These are phyloP conservation scores for Actinomortierella ambigua DNA, from an alignment of 371 early-diverging fungal genomes.

Conservation along the genomic window DNA sequence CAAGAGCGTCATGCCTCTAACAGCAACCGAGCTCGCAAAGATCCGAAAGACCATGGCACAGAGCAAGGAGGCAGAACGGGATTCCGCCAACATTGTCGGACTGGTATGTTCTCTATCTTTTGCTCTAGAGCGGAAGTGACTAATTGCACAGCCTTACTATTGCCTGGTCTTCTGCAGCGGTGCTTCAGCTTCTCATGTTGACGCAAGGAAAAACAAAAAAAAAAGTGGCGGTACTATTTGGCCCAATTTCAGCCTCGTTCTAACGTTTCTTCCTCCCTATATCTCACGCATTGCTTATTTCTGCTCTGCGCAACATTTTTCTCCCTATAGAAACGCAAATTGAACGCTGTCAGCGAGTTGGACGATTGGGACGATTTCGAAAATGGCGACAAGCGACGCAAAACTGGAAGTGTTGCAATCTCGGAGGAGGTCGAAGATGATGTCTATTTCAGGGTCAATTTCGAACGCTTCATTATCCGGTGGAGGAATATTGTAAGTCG, in stretches of 20 bases:
- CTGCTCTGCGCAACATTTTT: not conserved
- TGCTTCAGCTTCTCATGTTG: no score
- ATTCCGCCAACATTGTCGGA: conserved; percentile 57
- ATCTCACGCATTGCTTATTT: not conserved
- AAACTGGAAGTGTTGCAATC: conserved; percentile 24
- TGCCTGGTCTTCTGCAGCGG: not conserved
- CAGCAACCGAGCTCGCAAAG: conserved; percentile 66
- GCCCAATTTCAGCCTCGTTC: no score
- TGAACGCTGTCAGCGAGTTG: conserved; percentile 30
- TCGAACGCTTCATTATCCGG: conserved; percentile 75
- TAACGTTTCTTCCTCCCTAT: no score
- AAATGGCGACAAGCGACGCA: conserved; percentile 30
- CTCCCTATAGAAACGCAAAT: conserved; percentile 57
- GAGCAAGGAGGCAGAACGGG: conserved; percentile 60
- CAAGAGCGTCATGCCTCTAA: conserved; percentile 58
- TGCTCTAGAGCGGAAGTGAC: not conserved
- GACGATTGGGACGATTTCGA: conserved; percentile 11
- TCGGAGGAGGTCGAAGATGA: conserved; percentile 56
- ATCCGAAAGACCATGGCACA: conserved; percentile 58
- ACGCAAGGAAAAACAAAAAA: no score
- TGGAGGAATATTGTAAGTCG: conserved; percentile 71
- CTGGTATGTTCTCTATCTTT: conserved; percentile 48
- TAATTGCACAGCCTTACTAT: not conserved
- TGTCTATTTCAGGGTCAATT: conserved; percentile 73
- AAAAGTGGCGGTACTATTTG: no score